Evolutionary conservation across 1,284 basidiomycete genomes (phyloP), one percentile per base, ranked within the genome.

Genomic region (Mycosarcoma maydis): DNA sequence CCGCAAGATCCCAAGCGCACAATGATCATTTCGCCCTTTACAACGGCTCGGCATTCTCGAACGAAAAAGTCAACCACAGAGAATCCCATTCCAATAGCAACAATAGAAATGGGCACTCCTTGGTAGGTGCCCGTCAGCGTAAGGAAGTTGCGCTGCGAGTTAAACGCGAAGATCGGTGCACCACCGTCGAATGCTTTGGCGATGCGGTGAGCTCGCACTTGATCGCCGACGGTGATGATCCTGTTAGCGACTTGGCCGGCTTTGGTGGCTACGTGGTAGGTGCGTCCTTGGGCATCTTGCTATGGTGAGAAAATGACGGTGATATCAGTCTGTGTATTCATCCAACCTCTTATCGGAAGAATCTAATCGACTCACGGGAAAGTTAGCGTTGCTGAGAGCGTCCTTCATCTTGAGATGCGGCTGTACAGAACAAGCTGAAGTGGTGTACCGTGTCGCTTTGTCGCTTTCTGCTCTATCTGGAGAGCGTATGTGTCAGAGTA

Each of bases 71-170:
- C 91, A 84, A 67, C 51, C 0, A 74, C 62, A 14, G 52, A 52
- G 27, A 77, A 72, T 19, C 91, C 91, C 91, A 92, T 92, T 9
- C 91, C 91, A 55, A 92, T 92, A 59, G 89, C 89, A 40, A 91
- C 85, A 50, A 92, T 86, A 13, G 88, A 90, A 29, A 92, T 80
- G 6, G 90, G 90, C 4, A 86, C 82, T 40, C 86, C 87, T 40
- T 86, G 85, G 84, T 88, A 92, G 33, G 87, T 85, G 11, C 91
- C 91, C 4, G 91, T 92, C 65, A 91, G 87, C 4, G 90, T 92
- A 56, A 90, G 83, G 82, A 92, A 92, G 8, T 90, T 90, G 46
- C 91, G 85, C 71, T 91, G 90, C 17, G 89, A 90, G 38, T 84
- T 84, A 43, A 90, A 82, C 61, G 85, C 85, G 80, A 92, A 91